A percentile compares a stretch with the other conserved stretches of the same genome.
These are phyloP conservation scores for Suillus paluster DNA, from an alignment of 768 basidiomycete species.

Conservation along the genomic window DNA sequence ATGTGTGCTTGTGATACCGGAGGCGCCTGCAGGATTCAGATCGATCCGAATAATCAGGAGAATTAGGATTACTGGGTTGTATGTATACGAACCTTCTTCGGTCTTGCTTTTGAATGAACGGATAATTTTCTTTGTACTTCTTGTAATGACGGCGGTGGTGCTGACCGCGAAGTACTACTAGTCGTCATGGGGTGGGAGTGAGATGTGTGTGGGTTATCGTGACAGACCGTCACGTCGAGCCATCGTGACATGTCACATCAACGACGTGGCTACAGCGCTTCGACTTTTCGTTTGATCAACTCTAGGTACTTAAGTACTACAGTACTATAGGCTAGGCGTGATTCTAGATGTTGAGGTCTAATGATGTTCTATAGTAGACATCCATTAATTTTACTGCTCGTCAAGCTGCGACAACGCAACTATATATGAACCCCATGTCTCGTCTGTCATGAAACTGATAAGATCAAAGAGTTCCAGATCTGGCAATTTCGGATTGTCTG, in stretches of 20 bases:
- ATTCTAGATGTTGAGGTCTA: no score
- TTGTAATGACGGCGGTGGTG: constrained; percentile 77
- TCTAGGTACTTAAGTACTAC: no score
- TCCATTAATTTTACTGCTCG: no score
- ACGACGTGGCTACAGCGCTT: background rate
- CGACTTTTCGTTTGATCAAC: no score
- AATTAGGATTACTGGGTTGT: constrained; percentile 3
- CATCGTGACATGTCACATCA: constrained; percentile 8
- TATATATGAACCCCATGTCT: no score
- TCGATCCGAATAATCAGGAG: constrained; percentile 12
- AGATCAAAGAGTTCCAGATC: constrained; percentile 4
- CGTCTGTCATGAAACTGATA: background rate
- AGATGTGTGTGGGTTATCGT: constrained; percentile 21
- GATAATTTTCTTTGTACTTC: constrained; percentile 89
- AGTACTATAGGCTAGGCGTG: no score
- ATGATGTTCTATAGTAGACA: no score
- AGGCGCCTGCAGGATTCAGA: constrained; percentile 33
- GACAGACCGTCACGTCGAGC: constrained; percentile 11
- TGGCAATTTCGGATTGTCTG: background rate
- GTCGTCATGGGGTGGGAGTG: constrained; percentile 19
- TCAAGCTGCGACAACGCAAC: no score
- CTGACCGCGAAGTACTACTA: constrained; percentile 26
- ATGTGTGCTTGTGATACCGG: constrained; percentile 39
- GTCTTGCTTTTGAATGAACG: constrained; percentile 64
- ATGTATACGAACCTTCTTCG: constrained; percentile 46